Percentiles rank a stretch among this genome's conserved stretches.
These are phyloP conservation scores for Senna tora DNA, from an alignment of 306 rosid genomes.

Conservation along the genomic window DNA sequence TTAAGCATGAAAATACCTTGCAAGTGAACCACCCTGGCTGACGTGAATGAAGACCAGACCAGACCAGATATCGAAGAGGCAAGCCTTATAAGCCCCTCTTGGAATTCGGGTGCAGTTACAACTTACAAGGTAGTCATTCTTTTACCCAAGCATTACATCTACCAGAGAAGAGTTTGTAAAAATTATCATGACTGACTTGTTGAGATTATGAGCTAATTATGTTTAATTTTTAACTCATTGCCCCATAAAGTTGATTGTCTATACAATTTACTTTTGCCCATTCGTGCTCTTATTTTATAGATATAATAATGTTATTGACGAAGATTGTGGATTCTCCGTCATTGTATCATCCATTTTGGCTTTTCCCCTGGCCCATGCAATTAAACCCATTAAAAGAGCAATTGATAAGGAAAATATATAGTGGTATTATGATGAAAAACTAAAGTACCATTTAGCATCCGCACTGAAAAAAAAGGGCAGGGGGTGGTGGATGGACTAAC, in stretches of 20 bases:
- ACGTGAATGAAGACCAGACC: neutral
- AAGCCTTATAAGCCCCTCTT: neutral
- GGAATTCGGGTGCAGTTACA: neutral
- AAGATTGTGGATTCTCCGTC: neutral
- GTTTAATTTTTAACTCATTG: neutral
- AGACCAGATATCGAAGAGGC: neutral
- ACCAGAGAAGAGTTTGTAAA: neutral
- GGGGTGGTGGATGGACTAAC: slow-evolving; percentile 38
- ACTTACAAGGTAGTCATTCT: neutral
- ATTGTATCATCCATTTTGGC: neutral
- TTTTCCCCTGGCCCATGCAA: neutral
- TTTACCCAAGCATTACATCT: neutral
- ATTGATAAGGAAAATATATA: neutral
- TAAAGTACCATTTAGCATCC: neutral
- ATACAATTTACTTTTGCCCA: neutral
- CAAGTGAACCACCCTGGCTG: neutral
- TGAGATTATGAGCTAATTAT: neutral
- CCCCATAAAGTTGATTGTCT: neutral
- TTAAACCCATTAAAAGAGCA: neutral
- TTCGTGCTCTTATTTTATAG: neutral
- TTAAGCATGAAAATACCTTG: neutral
- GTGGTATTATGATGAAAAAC: neutral
- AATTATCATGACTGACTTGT: neutral
- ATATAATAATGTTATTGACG: neutral
- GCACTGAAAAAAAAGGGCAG: neutral